phyloP scores from a whole-genome alignment of 345 rosid species.

The Citrus australasica region DNA sequence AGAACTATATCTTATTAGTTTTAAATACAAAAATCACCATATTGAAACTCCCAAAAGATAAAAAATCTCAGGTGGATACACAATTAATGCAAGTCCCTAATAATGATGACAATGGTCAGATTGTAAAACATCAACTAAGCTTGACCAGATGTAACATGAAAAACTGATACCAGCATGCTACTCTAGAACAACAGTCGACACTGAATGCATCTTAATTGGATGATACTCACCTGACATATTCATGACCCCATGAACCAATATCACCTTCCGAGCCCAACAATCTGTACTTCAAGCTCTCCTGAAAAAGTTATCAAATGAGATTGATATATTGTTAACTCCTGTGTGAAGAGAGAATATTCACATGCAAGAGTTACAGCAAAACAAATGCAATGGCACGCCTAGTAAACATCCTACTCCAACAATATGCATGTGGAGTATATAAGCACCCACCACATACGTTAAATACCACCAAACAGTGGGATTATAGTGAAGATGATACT shows the following conservation, averaged over 20 bases:
- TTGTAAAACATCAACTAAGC: background rate
- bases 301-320: slow-evolving; percentile 22
- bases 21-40: background rate
- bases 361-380: background rate
- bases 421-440: background rate
- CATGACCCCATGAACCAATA: slow-evolving; percentile 98
- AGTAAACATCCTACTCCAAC: background rate
- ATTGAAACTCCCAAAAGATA: background rate
- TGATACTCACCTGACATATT: slow-evolving; percentile 70
- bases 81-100: background rate
- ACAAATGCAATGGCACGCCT: background rate
- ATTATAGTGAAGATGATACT: background rate
- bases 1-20: background rate
- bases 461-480: background rate
- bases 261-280: slow-evolving; percentile 86
- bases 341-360: background rate
- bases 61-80: background rate
- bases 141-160: background rate
- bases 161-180: background rate
- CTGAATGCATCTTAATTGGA: background rate
- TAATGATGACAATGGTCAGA: background rate
- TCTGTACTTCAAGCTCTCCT: slow-evolving; percentile 92
- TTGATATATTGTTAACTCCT: background rate
- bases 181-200: background rate
- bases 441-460: background rate